Percentiles rank a stretch among this genome's conserved stretches.
These are phyloP conservation scores for Citrus trifoliata DNA, from an alignment of 345 rosid genomes.

Conservation along the genomic window DNA sequence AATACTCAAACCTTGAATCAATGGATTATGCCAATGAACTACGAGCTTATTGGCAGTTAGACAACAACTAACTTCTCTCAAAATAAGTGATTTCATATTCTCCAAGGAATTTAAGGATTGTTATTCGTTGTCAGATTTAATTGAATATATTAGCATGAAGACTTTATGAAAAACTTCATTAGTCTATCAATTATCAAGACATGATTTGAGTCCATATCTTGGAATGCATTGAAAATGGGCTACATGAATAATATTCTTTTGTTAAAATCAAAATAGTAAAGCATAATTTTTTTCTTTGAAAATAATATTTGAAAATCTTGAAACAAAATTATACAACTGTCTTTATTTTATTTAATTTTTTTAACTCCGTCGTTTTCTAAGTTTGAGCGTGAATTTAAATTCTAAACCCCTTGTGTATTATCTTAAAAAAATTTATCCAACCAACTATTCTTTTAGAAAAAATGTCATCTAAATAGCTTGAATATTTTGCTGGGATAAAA, in stretches of 20 bases:
- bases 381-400: too few relatives aligned
- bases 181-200: background rate
- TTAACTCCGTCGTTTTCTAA: too few relatives aligned
- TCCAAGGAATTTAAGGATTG: background rate
- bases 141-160: background rate
- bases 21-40: too few relatives aligned
- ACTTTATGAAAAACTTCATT: background rate
- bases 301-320: background rate
- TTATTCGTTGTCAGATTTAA: background rate
- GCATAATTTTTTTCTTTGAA: background rate
- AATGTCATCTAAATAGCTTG: too few relatives aligned
- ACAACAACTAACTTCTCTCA: background rate
- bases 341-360: too few relatives aligned
- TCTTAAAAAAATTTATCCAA: too few relatives aligned
- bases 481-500: too few relatives aligned
- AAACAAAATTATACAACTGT: background rate
- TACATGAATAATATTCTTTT: conserved; percentile 9
- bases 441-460: too few relatives aligned
- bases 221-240: conserved; percentile 11
- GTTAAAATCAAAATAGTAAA: background rate
- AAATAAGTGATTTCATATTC: background rate
- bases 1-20: too few relatives aligned
- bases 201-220: conserved; percentile 11
- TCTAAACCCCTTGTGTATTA: too few relatives aligned
- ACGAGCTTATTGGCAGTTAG: background rate